Conservation (phyloP, 2,329 filamentous ascomycete genomes). For the Trichophaea hybrida region DNA sequence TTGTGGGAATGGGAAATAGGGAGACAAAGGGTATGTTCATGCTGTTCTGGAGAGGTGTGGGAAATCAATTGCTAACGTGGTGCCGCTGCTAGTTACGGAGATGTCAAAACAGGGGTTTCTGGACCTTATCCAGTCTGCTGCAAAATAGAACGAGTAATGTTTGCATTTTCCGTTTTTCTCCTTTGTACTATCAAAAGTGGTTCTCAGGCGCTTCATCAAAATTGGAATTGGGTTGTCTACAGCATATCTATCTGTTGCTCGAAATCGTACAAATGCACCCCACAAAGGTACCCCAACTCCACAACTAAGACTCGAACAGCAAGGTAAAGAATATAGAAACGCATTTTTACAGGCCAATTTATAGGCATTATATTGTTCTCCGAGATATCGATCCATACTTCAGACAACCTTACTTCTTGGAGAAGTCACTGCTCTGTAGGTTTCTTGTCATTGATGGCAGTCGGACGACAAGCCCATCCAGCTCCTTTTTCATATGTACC, state of each 20-base stretch:
- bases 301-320: background rate
- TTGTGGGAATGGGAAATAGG: slow-evolving; percentile 64
- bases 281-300: background rate
- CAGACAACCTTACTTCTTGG: slow-evolving; percentile 12
- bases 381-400: background rate
- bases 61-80: slow-evolving; percentile 1
- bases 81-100: slow-evolving; percentile 49
- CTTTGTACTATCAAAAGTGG: background rate
- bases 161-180: background rate
- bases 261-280: background rate
- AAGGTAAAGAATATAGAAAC: background rate
- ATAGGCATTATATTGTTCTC: background rate
- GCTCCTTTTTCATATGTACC: slow-evolving; percentile 76
- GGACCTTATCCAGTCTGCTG: slow-evolving; percentile 51
- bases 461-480: slow-evolving; percentile 73
- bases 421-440: slow-evolving; percentile 84
- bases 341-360: background rate
- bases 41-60: background rate
- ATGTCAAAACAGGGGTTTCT: slow-evolving; percentile 96
- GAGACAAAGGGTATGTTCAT: slow-evolving; percentile 50
- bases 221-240: background rate
- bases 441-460: slow-evolving; percentile 92
- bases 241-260: background rate
- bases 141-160: slow-evolving; percentile 1
- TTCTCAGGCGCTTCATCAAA: background rate